These are phyloP conservation scores for Phytomonas francai DNA, from an alignment of 208 protist species.

Conservation along the genomic window DNA sequence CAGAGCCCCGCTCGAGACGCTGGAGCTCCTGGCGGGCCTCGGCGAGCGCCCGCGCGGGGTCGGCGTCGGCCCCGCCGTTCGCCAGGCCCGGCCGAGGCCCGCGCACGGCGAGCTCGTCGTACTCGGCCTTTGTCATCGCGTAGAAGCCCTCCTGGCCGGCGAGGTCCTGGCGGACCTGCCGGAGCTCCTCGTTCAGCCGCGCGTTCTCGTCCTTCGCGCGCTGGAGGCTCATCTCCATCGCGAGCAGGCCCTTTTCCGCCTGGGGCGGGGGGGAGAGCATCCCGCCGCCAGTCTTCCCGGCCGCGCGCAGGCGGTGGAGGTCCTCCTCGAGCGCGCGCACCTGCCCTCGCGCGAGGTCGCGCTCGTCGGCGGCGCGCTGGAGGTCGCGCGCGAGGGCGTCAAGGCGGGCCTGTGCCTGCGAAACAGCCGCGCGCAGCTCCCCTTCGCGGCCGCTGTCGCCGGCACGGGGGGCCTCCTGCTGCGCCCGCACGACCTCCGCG, in stretches of 20 bases:
- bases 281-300: too few relatives aligned
- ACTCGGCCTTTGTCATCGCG: constrained; percentile 30
- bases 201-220: constrained; percentile 17
- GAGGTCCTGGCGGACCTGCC: constrained; percentile 28
- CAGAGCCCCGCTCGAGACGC: constrained; percentile 27
- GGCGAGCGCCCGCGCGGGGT: constrained; percentile 19
- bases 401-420: too few relatives aligned
- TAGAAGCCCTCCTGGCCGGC: constrained; percentile 42
- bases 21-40: constrained; percentile 34
- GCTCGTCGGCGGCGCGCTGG: too few relatives aligned
- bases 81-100: constrained; percentile 10
- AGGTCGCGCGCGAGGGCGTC: too few relatives aligned
- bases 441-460: too few relatives aligned
- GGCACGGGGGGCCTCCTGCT: constrained; percentile 62
- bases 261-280: too few relatives aligned
- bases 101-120: constrained; percentile 9
- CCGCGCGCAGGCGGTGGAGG: too few relatives aligned
- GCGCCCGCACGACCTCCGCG: constrained; percentile 37
- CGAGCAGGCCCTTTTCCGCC: constrained; percentile 28
- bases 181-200: constrained; percentile 31
- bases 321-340: too few relatives aligned
- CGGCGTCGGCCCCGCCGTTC: constrained; percentile 13
- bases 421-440: too few relatives aligned
- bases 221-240: constrained; percentile 31
- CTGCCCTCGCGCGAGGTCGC: too few relatives aligned